Conservation (phyloP, 257 asterid genomes). For the Pogostemon cablin region DNA sequence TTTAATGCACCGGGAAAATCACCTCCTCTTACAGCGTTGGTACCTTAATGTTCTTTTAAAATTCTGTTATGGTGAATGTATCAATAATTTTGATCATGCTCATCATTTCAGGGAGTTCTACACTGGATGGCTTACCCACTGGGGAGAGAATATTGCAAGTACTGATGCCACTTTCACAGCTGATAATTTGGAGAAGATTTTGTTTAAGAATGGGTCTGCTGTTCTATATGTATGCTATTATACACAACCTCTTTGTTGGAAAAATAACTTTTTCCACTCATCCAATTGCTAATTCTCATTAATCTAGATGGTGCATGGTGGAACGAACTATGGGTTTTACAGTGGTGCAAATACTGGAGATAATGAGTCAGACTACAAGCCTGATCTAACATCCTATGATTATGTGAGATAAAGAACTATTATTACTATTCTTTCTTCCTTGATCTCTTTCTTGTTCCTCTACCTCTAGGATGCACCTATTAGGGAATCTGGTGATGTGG, state of each 20-base stretch:
- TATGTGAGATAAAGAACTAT: constrained; percentile 56
- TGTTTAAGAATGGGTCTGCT: constrained; percentile 83
- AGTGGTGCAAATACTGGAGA: constrained; percentile 93
- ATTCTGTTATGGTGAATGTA: neutral
- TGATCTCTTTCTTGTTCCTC: constrained; percentile 16
- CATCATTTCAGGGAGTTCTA: constrained; percentile 77
- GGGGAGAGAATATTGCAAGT: constrained; percentile 86
- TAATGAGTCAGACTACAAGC: constrained; percentile 72
- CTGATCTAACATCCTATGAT: constrained; percentile 97
- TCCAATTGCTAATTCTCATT: constrained; percentile 22
- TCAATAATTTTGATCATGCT: constrained; percentile 23
- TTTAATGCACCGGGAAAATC: constrained; percentile 89
- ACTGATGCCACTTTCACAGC: constrained; percentile 81
- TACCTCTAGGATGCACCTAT: constrained; percentile 89
- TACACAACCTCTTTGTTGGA: constrained; percentile 31
- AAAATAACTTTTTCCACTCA: constrained; percentile 27
- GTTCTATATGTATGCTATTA: constrained; percentile 78
- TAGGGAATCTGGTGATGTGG: constrained; percentile 91
- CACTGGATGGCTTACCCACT: constrained; percentile 98
- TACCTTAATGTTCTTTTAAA: constrained; percentile 33
- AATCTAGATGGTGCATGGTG: constrained; percentile 94
- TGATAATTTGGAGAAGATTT: constrained; percentile 67
- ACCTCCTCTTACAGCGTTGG: constrained; percentile 88
- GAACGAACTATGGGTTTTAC: constrained; percentile 92
- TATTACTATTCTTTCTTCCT: constrained; percentile 33